Evolutionary conservation across 2,329 filamentous ascomycete species (phyloP), one percentile per base, ranked within the genome.

Genomic region (Cyphellophora europaea): DNA sequence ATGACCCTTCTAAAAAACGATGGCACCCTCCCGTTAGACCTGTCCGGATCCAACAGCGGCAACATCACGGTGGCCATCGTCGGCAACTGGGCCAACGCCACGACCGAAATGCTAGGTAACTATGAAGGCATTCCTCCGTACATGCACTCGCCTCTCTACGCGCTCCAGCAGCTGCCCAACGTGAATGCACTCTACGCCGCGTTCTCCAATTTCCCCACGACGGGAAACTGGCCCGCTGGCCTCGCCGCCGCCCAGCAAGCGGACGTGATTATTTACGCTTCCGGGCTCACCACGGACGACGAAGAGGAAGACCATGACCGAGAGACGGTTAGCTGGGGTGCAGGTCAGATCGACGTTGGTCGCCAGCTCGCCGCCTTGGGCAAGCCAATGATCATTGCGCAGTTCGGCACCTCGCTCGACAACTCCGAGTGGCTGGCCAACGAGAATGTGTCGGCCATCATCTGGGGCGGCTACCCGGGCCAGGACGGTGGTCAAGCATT

Each of bases 61-160:
- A 56, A 53, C 27, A 53, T 54, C 6, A 62, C 54, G 5, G 57
- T 79, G 3, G 74, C 70, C 1, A 54, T 79, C 28, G 57, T 79
- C 17, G 75, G 74, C 0, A 65, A 65, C 30, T 79, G 72, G 65
- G 72, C 69, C 2, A 73, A 73, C 33, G 69, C 69, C 5, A 72
- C 71, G 0, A 58, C 55, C 4, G 65, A 76, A 40, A 65, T 79
- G 58, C 70, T 71, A 33, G 75, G 74, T 1, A 74, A 73, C 46
- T 79, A 80, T 53, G 61, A 50, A 38, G 74, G 75, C 17, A 53
- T 62, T 2, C 63, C 76, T 1, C 71, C 72, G 0, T 79, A 71
- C 52, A 56, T 72, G 3, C 66, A 63, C 42, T 67, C 63, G 3
- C 74, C 74, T 0, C 56, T 73, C 0, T 65, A 62, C 18, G 72